Evolutionary conservation across 2,329 filamentous ascomycete genomes (phyloP).

Genomic region (Cladorrhinum sp.): DNA sequence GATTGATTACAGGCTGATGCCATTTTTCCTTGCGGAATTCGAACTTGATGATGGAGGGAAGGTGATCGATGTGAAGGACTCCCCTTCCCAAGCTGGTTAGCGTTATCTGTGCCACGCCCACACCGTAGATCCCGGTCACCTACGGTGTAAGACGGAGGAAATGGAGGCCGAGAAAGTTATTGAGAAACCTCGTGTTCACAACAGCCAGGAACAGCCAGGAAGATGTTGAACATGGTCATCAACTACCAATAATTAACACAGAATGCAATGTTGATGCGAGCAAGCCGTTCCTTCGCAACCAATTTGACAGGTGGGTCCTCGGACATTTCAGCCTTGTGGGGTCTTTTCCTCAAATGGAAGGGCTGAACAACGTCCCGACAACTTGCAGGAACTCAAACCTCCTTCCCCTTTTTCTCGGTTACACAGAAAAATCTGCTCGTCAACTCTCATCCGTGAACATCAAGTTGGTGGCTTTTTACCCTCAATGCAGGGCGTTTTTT

Average conservation of each 20-base stretch:
- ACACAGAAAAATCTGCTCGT: background rate
- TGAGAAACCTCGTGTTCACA: background rate
- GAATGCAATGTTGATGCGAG: too few species aligned
- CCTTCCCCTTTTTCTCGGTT: background rate
- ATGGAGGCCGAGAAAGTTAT: background rate
- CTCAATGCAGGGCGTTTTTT: background rate
- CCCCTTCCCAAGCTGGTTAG: too few species aligned
- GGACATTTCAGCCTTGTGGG: slow-evolving; percentile 1
- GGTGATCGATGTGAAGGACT: too few species aligned
- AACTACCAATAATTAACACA: too few species aligned
- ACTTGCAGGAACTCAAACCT: background rate
- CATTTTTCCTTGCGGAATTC: too few species aligned
- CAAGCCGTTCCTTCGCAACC: too few species aligned
- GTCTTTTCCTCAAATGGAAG: background rate
- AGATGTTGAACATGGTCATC: background rate
- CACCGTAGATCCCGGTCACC: too few species aligned
- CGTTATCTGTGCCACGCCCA: too few species aligned
- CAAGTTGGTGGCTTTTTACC: background rate
- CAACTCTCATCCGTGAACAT: background rate
- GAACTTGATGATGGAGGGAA: too few species aligned
- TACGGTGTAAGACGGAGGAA: background rate
- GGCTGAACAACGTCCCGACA: background rate
- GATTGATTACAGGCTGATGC: too few species aligned
- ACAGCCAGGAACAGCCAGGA: background rate
- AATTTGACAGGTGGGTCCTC: background rate